Evolutionary conservation across 1,284 basidiomycete species (phyloP).

Genomic region (Uromyces viciae-fabae): DNA sequence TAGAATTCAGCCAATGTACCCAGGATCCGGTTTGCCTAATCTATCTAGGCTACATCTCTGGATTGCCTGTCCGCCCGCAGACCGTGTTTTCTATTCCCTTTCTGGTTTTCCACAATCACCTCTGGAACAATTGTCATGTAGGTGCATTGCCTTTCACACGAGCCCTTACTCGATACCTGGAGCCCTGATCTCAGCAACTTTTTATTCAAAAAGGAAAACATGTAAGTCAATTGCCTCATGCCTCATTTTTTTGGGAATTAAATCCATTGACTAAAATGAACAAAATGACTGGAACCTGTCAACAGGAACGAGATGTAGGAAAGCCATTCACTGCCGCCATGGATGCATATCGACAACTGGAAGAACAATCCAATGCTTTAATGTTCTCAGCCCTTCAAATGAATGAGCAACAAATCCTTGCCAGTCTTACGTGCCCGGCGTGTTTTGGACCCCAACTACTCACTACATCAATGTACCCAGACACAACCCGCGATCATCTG

Average conservation of each 20-base stretch:
- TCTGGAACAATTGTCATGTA: conserved; percentile 9
- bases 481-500: neutral
- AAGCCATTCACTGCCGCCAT: neutral
- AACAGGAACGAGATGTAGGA: neutral
- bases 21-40: neutral
- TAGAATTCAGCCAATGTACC: neutral
- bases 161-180: neutral
- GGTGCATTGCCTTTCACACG: neutral
- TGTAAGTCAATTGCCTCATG: neutral
- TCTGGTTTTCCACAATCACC: neutral
- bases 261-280: too few relatives aligned
- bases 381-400: neutral
- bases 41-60: neutral
- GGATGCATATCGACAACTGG: neutral
- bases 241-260: neutral
- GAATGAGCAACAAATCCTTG: neutral
- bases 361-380: neutral
- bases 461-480: neutral
- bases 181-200: neutral
- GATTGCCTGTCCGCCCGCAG: neutral
- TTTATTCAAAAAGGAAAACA: neutral
- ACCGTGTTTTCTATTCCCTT: neutral
- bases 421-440: neutral
- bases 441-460: conserved; percentile 1
- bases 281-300: too few relatives aligned